Evolutionary conservation across 2,329 filamentous ascomycete species (phyloP).

Genomic region (Pezicula carpinea): DNA sequence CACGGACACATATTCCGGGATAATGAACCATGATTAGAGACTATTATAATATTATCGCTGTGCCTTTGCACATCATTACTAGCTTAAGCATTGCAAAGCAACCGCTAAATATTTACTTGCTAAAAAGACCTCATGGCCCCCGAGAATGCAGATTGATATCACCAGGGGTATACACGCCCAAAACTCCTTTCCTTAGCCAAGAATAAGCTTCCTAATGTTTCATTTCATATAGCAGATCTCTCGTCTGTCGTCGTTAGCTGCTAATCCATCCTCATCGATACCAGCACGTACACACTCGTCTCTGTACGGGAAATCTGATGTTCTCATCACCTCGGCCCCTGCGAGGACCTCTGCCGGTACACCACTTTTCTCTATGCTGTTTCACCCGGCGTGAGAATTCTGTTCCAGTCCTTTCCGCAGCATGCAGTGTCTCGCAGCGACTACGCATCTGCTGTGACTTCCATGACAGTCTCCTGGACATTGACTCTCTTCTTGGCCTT

Average conservation of each 20-base stretch:
- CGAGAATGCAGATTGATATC: constrained; percentile 1
- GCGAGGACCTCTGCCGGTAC: too few relatives aligned
- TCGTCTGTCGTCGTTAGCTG: too few relatives aligned
- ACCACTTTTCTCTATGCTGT: too few relatives aligned
- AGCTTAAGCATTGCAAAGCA: too few relatives aligned
- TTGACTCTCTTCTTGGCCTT: constrained; percentile 19
- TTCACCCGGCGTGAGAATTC: too few relatives aligned
- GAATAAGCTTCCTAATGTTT: background rate
- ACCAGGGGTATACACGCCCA: background rate
- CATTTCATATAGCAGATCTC: background rate
- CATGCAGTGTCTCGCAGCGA: background rate
- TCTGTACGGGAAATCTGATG: background rate
- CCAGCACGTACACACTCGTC: background rate
- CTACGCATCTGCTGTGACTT: constrained; percentile 23
- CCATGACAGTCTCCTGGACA: constrained; percentile 18
- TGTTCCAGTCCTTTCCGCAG: too few relatives aligned
- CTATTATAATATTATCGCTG: background rate
- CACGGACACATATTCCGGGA: too few relatives aligned
- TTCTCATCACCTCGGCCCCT: background rate
- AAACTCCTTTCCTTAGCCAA: constrained; percentile 1
- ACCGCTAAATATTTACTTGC: background rate
- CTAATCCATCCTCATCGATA: background rate
- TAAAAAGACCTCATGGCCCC: background rate
- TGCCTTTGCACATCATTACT: too few relatives aligned
- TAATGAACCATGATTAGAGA: too few relatives aligned